Evolutionary conservation across 768 basidiomycete genomes (phyloP), one percentile per base, ranked within the genome.

Genomic region (Royoungia palumana): DNA sequence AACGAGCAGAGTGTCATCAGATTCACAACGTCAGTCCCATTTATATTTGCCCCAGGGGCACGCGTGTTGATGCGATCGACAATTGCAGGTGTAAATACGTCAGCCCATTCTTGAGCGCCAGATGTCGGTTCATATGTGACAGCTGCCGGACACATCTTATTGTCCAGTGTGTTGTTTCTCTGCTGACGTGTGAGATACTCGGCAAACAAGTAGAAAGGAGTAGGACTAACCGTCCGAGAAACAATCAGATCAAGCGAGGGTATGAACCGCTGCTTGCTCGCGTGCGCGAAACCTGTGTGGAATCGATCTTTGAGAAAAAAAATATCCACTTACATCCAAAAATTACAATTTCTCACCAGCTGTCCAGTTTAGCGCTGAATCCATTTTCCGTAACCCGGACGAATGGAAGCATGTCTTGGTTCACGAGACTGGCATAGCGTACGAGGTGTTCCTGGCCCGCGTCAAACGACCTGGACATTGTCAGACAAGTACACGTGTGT

Each of bases 1-100:
- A 92, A 89, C 0, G 87, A 74, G 59, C 91, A 93, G 42, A 93
- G 72, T 2, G 80, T 72, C 61, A 89, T 79, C 39, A 93, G 67
- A 45, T 70, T 75, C 35, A 75, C 72, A 0, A 81, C 70, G 58
- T 94, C 85, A 2, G 30, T 32, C 30, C 74, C 54, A 0, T 69
- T 73, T 35, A 94, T 62, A 0, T n/a, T n/a, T n/a, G n/a, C n/a
- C n/a, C n/a, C n/a, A n/a, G n/a, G n/a, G n/a, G 85, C 82, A 32
- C 70, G 72, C 4, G 58, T 27, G 56, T 88, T 87, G 42, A 91
- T 69, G 22, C 81, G 77, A 2, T 67, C 63, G 0, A 75, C 78
- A 39, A 87, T 80, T 0, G 75, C 60, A 1, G 76, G 68, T 0
- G 78, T 77, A 54, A 78, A 89, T 17, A 72, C 68, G 4, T 68